Percentiles rank a stretch among this genome's conserved stretches.
phyloP scores from a whole-genome alignment of 106 monocot genomes.

The Dioscorea dumetorum region DNA sequence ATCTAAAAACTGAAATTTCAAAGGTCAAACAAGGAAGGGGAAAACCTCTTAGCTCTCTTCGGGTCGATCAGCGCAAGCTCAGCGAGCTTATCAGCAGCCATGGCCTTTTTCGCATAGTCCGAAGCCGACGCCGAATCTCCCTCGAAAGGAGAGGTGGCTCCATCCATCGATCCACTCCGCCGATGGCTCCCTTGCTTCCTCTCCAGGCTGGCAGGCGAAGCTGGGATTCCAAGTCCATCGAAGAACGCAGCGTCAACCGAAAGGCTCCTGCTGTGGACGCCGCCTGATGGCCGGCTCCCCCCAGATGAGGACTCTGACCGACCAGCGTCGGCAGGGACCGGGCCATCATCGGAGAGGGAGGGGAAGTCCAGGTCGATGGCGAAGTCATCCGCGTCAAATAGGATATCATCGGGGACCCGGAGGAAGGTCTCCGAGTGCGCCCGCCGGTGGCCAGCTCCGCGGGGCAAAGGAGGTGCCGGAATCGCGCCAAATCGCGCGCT shows the following conservation, averaged over 20 bases:
- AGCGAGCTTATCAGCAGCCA: slow-evolving; percentile 79
- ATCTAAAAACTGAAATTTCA: no score
- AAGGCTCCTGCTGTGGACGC: slow-evolving; percentile 45
- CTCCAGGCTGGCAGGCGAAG: background rate
- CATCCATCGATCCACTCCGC: slow-evolving; percentile 74
- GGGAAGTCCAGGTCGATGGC: slow-evolving; percentile 71
- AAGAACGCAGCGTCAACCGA: slow-evolving; percentile 86
- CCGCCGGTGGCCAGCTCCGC: slow-evolving; percentile 37
- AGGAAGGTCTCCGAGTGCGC: slow-evolving; percentile 85
- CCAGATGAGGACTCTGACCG: background rate
- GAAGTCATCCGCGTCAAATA: slow-evolving; percentile 69
- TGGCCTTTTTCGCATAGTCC: slow-evolving; percentile 82
- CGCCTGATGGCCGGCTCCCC: slow-evolving; percentile 2
- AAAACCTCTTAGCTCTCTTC: slow-evolving; percentile 84
- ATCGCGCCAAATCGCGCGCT: background rate
- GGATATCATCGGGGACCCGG: slow-evolving; percentile 68
- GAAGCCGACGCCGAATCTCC: slow-evolving; percentile 40
- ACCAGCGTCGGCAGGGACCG: slow-evolving; percentile 11
- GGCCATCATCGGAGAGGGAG: slow-evolving; percentile 64
- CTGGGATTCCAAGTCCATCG: slow-evolving; percentile 50
- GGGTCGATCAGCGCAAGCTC: slow-evolving; percentile 85
- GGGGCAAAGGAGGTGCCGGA: slow-evolving; percentile 10
- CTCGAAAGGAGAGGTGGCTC: slow-evolving; percentile 47
- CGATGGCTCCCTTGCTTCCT: slow-evolving; percentile 28
- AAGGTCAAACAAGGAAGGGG: no score